These are phyloP conservation scores for Volvox africanus DNA, from an alignment of 139 green algal species.

Conservation along the genomic window DNA sequence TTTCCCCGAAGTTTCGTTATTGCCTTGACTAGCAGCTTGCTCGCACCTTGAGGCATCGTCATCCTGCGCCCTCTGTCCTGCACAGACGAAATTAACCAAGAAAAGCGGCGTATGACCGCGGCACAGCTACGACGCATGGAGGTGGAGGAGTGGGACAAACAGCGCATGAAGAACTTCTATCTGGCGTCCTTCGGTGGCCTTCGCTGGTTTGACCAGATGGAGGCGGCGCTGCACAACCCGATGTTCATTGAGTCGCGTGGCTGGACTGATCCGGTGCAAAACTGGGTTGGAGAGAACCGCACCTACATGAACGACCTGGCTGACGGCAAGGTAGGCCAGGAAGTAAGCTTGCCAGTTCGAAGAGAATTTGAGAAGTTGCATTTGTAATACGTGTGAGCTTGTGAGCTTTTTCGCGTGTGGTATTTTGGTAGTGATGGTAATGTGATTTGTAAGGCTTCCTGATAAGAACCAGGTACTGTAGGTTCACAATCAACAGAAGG, in stretches of 20 bases:
- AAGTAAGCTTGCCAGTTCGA: no score
- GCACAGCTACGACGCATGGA: slow-evolving; percentile 69
- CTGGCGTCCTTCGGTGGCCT: slow-evolving; percentile 42
- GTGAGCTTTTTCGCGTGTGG: background rate
- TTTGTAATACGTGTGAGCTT: background rate
- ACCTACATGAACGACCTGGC: slow-evolving; percentile 38
- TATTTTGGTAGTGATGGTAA: no score
- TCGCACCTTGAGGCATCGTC: no score
- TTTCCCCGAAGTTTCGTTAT: no score
- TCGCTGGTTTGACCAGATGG: slow-evolving; percentile 47
- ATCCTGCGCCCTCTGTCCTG: background rate
- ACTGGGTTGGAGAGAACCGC: slow-evolving; percentile 71
- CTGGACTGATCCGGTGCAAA: slow-evolving; percentile 71
- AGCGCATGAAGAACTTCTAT: slow-evolving; percentile 68
- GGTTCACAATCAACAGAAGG: no score
- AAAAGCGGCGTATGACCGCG: slow-evolving; percentile 64
- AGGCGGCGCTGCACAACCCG: slow-evolving; percentile 68
- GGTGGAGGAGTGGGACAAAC: slow-evolving; percentile 79
- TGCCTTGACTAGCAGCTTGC: no score
- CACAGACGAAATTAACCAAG: slow-evolving; percentile 56
- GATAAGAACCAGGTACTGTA: no score
- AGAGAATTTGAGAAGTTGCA: background rate
- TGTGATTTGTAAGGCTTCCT: no score
- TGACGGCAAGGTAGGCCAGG: background rate
- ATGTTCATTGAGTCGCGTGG: slow-evolving; percentile 68